Evolutionary conservation across 2,329 filamentous ascomycete species (phyloP).

Genomic region (Beauveria brongniartii): DNA sequence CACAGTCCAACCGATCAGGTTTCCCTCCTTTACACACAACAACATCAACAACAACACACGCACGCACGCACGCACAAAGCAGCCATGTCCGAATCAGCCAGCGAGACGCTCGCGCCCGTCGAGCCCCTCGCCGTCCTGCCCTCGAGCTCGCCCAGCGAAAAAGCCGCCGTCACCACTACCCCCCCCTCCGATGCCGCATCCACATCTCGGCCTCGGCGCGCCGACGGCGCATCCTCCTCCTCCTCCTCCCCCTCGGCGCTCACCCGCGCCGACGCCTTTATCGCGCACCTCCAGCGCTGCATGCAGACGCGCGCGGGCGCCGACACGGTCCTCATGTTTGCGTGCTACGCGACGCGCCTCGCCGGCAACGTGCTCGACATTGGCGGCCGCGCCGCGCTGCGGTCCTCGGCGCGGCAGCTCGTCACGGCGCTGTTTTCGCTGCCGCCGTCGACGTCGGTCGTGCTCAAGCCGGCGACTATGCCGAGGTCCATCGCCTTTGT

Average conservation of each 20-base stretch:
- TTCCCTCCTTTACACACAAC: neutral
- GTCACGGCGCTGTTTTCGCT: constrained; percentile 44
- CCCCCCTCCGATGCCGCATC: constrained; percentile 2
- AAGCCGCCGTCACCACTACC: neutral
- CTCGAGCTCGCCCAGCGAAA: constrained; percentile 11
- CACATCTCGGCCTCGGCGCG: neutral
- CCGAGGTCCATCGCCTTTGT: constrained; percentile 30
- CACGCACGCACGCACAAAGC: neutral
- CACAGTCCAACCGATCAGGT: neutral
- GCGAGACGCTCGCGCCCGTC: neutral
- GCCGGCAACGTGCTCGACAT: constrained; percentile 41
- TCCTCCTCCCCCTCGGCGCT: constrained; percentile 19
- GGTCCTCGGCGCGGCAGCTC: constrained; percentile 41
- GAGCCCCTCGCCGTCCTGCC: constrained; percentile 13
- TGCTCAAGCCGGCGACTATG: constrained; percentile 31
- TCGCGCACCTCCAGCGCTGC: constrained; percentile 51
- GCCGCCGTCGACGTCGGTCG: constrained; percentile 41
- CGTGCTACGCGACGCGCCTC: constrained; percentile 59
- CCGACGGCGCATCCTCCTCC: constrained; percentile 7
- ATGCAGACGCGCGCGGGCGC: constrained; percentile 61
- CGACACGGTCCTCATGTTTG: constrained; percentile 60
- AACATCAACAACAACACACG: neutral
- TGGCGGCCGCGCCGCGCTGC: constrained; percentile 50
- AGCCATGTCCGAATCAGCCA: constrained; percentile 1
- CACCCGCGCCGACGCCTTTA: constrained; percentile 41